These are phyloP conservation scores for Urostyla sp. DNA, from an alignment of 73 alveolate species.

Conservation along the genomic window DNA sequence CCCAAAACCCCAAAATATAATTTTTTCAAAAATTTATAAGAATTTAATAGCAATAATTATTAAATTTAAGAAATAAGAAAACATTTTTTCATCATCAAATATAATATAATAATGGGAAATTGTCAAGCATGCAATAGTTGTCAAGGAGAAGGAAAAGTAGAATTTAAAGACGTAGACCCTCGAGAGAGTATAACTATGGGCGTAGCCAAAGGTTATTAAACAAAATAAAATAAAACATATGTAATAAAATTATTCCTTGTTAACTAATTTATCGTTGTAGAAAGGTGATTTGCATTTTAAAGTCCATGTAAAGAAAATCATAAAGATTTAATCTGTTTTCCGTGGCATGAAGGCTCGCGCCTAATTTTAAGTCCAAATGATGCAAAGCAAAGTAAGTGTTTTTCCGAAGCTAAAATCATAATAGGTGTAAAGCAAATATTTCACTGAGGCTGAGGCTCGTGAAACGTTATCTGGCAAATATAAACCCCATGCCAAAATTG, in stretches of 20 bases:
- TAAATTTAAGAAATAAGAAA: too few relatives aligned
- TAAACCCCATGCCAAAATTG: background rate
- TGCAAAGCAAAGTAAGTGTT: background rate
- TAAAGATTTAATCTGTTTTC: constrained; percentile 3
- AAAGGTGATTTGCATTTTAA: constrained; percentile 36
- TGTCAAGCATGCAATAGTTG: constrained; percentile 44
- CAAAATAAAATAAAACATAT: too few relatives aligned
- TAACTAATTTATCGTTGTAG: too few relatives aligned
- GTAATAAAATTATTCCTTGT: too few relatives aligned
- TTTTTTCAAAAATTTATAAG: too few relatives aligned
- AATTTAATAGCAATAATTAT: too few relatives aligned
- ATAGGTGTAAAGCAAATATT: constrained; percentile 46
- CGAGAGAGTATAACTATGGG: too few relatives aligned
- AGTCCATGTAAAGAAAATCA: constrained; percentile 24
- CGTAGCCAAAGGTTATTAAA: too few relatives aligned
- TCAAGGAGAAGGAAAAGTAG: constrained; percentile 2
- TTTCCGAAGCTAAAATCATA: background rate
- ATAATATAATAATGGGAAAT: constrained; percentile 12
- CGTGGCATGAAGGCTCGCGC: constrained; percentile 32
- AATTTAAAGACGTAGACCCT: constrained; percentile 21
- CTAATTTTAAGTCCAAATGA: background rate
- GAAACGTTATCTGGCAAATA: constrained; percentile 29
- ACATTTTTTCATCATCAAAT: too few relatives aligned
- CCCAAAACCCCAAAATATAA: too few relatives aligned
- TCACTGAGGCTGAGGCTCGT: constrained; percentile 44